A percentile compares a stretch with the other conserved stretches of the same genome.
These are phyloP conservation scores for Chlorociboria aeruginascens DNA, from an alignment of 495 filamentous ascomycete species.

Conservation along the genomic window DNA sequence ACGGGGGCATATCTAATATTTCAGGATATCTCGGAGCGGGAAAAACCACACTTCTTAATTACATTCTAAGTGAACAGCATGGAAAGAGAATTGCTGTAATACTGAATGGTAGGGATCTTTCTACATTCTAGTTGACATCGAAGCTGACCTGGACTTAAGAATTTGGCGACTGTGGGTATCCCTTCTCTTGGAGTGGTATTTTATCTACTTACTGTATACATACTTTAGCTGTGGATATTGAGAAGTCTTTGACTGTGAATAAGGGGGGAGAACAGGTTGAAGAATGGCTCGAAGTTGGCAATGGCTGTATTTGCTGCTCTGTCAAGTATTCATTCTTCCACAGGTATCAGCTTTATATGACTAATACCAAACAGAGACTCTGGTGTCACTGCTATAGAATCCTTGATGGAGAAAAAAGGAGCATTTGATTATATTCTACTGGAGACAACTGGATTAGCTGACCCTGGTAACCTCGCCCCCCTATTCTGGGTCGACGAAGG, in stretches of 20 bases:
- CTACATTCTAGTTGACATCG: not conserved
- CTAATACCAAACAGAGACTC: constrained; percentile 48
- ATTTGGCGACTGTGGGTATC: constrained; percentile 77
- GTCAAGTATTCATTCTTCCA: constrained; percentile 55
- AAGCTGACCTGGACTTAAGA: constrained; percentile 36
- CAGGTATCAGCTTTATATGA: not conserved
- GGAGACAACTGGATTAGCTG: constrained; percentile 90
- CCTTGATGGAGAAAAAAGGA: constrained; percentile 87
- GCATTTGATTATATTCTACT: constrained; percentile 96
- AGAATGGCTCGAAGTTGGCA: constrained; percentile 92
- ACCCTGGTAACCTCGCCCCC: constrained; percentile 91
- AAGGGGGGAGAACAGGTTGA: constrained; percentile 75
- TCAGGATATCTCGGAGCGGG: constrained; percentile 78
- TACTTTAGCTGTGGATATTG: constrained; percentile 69
- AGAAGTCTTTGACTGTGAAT: constrained; percentile 83
- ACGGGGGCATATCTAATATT: not conserved
- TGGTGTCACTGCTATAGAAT: constrained; percentile 88
- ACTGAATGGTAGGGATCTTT: constrained; percentile 56
- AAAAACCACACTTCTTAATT: constrained; percentile 91
- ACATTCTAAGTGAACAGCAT: constrained; percentile 86
- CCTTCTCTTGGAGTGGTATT: not conserved
- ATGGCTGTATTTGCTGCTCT: constrained; percentile 97
- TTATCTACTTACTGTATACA: not conserved
- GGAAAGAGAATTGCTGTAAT: constrained; percentile 97
- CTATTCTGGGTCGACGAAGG: constrained; percentile 97